These are phyloP conservation scores for Scheffersomyces titani DNA, from an alignment of 1,139 yeast genomes.

Conservation along the genomic window DNA sequence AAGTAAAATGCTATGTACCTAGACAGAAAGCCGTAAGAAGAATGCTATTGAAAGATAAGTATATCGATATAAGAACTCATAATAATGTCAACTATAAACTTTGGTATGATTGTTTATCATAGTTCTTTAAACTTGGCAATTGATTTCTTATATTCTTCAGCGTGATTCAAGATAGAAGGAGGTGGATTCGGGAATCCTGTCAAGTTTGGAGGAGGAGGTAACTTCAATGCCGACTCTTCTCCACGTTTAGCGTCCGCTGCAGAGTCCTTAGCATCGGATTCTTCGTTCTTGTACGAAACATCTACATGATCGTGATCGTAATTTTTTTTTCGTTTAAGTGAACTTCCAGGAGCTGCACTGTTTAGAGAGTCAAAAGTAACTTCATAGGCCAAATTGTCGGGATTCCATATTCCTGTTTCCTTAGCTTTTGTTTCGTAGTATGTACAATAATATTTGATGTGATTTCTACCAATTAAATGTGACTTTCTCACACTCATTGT, in stretches of 20 bases:
- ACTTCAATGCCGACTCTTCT: conserved; percentile 10
- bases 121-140: conserved; percentile 4
- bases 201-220: conserved; percentile 46
- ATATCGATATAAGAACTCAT: no score
- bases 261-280: conserved; percentile 8
- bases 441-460: conserved; percentile 70
- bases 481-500: conserved; percentile 84
- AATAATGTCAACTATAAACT: background rate
- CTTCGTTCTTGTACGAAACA: conserved; percentile 2
- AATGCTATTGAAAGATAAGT: no score
- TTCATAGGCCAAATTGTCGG: conserved; percentile 41
- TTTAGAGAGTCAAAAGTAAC: conserved; percentile 40
- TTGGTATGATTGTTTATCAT: no score
- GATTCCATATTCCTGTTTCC: conserved; percentile 48
- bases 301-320: background rate
- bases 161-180: conserved; percentile 22
- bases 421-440: conserved; percentile 67
- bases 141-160: conserved; percentile 12
- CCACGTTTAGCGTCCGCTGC: conserved; percentile 7
- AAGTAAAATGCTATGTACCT: background rate
- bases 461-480: conserved; percentile 80
- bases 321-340: background rate
- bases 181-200: conserved; percentile 46
- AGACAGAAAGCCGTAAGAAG: no score
- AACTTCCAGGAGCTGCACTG: conserved; percentile 46